A percentile compares a stretch with the other conserved stretches of the same genome.
These are phyloP conservation scores for Dioscorea alata DNA, from an alignment of 106 monocot genomes.

Conservation along the genomic window DNA sequence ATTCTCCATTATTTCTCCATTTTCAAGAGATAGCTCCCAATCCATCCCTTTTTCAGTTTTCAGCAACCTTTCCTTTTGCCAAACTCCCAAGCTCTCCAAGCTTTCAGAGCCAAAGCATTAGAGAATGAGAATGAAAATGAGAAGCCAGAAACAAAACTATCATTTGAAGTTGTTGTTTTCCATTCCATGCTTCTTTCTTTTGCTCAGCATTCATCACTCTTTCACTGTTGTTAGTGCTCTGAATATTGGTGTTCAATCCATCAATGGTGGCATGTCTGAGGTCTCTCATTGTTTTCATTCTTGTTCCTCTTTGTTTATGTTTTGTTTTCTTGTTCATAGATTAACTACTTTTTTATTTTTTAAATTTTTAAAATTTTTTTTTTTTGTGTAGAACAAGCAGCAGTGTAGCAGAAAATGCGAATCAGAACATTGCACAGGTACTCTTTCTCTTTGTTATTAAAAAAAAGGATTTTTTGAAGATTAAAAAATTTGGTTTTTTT, in stretches of 20 bases:
- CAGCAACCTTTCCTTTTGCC: too few relatives aligned
- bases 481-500: too few relatives aligned
- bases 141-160: too few relatives aligned
- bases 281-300: slow-evolving; percentile 5
- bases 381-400: slow-evolving; percentile 20
- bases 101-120: too few relatives aligned
- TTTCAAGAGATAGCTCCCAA: too few relatives aligned
- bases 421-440: slow-evolving; percentile 45
- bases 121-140: too few relatives aligned
- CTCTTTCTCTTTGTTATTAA: background rate
- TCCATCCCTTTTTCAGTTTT: too few relatives aligned
- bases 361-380: background rate
- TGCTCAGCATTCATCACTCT: background rate
- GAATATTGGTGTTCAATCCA: slow-evolving; percentile 44
- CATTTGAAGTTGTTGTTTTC: background rate
- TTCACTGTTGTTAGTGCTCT: slow-evolving; percentile 15
- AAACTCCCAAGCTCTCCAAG: too few relatives aligned
- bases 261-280: slow-evolving; percentile 13
- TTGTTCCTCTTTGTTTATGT: background rate
- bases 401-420: slow-evolving; percentile 62
- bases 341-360: background rate
- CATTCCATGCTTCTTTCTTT: background rate
- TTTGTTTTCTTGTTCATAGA: background rate
- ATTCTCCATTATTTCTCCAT: too few relatives aligned
- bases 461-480: too few relatives aligned